Conservation (phyloP, 305 asterid genomes). For the Fraxinus nigra region DNA sequence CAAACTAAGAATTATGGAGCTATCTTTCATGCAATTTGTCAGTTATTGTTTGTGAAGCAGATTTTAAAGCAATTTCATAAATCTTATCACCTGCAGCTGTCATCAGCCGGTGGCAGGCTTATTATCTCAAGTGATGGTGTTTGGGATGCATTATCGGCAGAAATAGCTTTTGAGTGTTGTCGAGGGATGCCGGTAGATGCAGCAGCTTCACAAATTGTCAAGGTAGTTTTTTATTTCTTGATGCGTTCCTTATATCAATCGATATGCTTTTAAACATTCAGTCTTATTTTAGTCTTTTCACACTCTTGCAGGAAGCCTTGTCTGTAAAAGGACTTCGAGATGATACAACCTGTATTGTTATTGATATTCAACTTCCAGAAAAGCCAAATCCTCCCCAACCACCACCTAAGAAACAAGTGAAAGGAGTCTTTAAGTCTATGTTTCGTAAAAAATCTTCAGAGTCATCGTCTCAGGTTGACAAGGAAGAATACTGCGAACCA, state of each 20-base stretch:
- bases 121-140: constrained; percentile 94
- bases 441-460: constrained; percentile 69
- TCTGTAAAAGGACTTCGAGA: constrained; percentile 87
- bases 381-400: constrained; percentile 63
- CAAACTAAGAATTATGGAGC: not conserved
- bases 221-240: constrained; percentile 39
- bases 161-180: constrained; percentile 79
- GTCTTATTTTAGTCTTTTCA: constrained; percentile 15
- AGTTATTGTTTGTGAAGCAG: not conserved
- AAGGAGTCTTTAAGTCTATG: constrained; percentile 77
- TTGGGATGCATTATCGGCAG: constrained; percentile 96
- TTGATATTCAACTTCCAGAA: constrained; percentile 74
- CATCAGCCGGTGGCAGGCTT: constrained; percentile 90
- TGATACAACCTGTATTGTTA: constrained; percentile 97
- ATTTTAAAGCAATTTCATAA: constrained; percentile 16
- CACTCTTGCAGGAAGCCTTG: constrained; percentile 71
- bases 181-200: constrained; percentile 86
- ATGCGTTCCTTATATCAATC: not conserved
- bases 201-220: constrained; percentile 88
- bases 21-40: not conserved
- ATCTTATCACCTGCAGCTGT: constrained; percentile 50
- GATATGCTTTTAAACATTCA: constrained; percentile 3
- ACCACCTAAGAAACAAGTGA: constrained; percentile 74
- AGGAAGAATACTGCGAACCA: constrained; percentile 63
- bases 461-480: constrained; percentile 56